Percentiles rank a stretch among this genome's conserved stretches.
These are phyloP conservation scores for Podaxis carcinomalis DNA, from an alignment of 768 basidiomycete species.

Conservation along the genomic window DNA sequence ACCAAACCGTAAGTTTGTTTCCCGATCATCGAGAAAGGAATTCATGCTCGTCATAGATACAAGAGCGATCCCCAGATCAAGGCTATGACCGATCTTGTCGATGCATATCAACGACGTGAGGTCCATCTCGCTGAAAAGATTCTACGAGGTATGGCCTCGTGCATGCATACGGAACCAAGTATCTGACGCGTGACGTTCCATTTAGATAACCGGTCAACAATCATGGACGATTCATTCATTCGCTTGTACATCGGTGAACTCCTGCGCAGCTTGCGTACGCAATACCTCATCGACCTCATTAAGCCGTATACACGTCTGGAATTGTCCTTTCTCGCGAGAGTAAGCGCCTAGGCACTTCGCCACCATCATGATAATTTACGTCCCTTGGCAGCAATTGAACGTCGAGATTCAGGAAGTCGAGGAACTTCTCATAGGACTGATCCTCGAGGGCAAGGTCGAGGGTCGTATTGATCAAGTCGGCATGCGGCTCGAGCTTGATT, in stretches of 20 bases:
- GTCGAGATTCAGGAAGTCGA: constrained; percentile 92
- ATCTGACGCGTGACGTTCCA: not conserved
- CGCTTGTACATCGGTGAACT: constrained; percentile 95
- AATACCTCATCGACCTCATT: constrained; percentile 96
- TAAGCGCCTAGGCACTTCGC: constrained; percentile 23
- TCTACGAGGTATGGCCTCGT: constrained; percentile 56
- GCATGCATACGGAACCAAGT: not conserved
- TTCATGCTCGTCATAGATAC: constrained; percentile 48
- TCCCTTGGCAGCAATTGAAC: constrained; percentile 75
- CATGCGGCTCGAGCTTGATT: constrained; percentile 87
- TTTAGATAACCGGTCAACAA: constrained; percentile 87
- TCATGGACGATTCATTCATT: constrained; percentile 96
- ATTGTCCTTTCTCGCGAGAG: constrained; percentile 89
- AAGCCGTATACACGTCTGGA: constrained; percentile 96
- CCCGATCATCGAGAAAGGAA: not conserved
- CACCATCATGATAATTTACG: not conserved
- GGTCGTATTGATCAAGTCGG: constrained; percentile 96
- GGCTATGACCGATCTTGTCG: constrained; percentile 96
- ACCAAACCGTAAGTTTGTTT: constrained; percentile 81
- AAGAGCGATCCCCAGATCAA: constrained; percentile 95
- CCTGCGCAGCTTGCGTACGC: constrained; percentile 87
- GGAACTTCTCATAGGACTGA: constrained; percentile 87
- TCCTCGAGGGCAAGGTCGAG: constrained; percentile 95
- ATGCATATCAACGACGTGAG: constrained; percentile 94
- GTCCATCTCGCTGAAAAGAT: constrained; percentile 98